Percentiles rank a stretch among this genome's conserved stretches.
phyloP scores from a whole-genome alignment of 2,329 filamentous ascomycete genomes.

The Ceratocystis destructans region DNA sequence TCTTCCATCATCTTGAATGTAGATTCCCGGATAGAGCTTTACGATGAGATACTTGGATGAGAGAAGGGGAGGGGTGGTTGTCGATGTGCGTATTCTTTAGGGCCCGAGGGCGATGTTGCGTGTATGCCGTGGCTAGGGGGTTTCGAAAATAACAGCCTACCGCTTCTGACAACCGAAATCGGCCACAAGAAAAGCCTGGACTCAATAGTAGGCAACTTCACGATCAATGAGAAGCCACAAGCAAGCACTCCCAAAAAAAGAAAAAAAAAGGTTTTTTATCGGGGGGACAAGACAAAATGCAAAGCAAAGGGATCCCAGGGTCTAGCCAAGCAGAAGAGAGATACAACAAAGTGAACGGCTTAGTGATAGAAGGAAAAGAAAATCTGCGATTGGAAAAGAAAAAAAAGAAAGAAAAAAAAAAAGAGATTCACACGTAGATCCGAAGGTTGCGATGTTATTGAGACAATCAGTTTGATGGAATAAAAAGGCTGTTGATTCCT shows the following conservation, averaged over 20 bases:
- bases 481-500: background rate
- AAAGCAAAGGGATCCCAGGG: background rate
- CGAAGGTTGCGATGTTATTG: background rate
- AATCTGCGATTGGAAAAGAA: background rate
- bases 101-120: background rate
- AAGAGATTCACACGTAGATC: background rate
- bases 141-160: background rate
- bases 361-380: background rate
- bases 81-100: background rate
- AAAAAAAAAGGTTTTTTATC: background rate
- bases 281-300: background rate
- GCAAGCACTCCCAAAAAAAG: no score
- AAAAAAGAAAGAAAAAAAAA: background rate
- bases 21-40: no score
- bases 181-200: background rate
- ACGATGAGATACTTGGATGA: background rate
- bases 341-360: no score
- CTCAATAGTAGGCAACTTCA: background rate
- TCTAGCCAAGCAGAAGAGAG: background rate
- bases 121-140: background rate
- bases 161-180: background rate
- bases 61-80: background rate
- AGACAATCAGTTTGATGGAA: background rate
- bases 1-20: slow-evolving; percentile 63
- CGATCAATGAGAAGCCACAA: no score